Percentiles rank a stretch among this genome's conserved stretches.
Evolutionary conservation across 1,284 basidiomycete species (phyloP).

Genomic region (Pulveroboletus sp.): DNA sequence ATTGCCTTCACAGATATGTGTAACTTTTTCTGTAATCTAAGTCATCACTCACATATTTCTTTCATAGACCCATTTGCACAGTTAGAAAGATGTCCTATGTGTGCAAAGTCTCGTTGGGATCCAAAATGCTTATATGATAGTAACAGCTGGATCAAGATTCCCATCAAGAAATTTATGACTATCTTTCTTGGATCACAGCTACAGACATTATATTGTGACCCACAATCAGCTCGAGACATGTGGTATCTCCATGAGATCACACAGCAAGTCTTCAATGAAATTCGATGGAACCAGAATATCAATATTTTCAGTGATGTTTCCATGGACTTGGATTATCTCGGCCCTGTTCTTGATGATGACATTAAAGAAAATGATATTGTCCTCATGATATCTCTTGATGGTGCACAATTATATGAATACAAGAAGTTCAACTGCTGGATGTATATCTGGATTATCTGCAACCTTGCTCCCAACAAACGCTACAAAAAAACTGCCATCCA

Average conservation of each 20-base stretch:
- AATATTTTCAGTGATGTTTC: too few relatives aligned
- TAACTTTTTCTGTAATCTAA: too few relatives aligned
- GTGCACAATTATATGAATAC: not conserved
- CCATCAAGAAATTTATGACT: constrained; percentile 33
- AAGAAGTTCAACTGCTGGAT: not conserved
- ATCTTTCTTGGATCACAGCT: constrained; percentile 24
- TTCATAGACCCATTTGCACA: constrained; percentile 4
- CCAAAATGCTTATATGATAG: not conserved
- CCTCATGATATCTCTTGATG: not conserved
- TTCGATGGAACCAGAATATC: too few relatives aligned
- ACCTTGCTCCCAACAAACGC: not conserved
- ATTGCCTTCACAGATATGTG: constrained; percentile 17
- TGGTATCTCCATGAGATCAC: not conserved
- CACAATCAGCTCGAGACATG: constrained; percentile 10
- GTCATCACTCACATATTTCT: too few relatives aligned
- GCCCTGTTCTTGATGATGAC: not conserved
- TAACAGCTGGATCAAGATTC: not conserved
- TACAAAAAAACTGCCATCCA: too few relatives aligned
- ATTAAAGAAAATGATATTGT: not conserved
- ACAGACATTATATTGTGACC: constrained; percentile 6
- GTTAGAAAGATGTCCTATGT: constrained; percentile 18
- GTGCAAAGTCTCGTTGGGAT: constrained; percentile 27
- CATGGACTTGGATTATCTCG: not conserved
- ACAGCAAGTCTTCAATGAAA: not conserved
- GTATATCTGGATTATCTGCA: not conserved